A percentile compares a stretch with the other conserved stretches of the same genome.
These are phyloP conservation scores for Boletus rubroflammeus DNA, from an alignment of 768 basidiomycete species.

Conservation along the genomic window DNA sequence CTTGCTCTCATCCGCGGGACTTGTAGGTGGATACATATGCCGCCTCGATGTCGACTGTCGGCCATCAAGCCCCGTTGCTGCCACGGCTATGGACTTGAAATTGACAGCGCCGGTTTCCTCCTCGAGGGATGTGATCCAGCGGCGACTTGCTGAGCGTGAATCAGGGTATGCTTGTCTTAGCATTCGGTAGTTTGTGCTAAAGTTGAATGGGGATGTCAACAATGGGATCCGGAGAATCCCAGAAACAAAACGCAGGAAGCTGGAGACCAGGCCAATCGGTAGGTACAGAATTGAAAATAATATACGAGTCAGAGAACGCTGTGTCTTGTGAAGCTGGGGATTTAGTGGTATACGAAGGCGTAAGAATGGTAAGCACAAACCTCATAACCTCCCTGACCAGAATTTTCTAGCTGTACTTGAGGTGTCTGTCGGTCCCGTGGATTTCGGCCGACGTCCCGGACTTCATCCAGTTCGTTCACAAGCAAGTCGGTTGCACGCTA, in stretches of 20 bases:
- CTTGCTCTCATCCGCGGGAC: conserved; percentile 37
- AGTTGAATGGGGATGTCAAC: conserved; percentile 50
- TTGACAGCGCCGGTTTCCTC: conserved; percentile 79
- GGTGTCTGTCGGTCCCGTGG: neutral
- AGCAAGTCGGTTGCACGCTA: neutral
- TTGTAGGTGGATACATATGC: conserved; percentile 26
- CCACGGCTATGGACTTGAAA: conserved; percentile 39
- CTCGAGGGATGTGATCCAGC: conserved; percentile 78
- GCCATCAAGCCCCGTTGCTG: conserved; percentile 37
- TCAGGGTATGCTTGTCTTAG: conserved; percentile 35
- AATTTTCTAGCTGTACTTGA: neutral
- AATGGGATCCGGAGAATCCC: conserved; percentile 64
- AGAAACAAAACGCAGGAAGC: conserved; percentile 61
- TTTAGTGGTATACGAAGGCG: neutral
- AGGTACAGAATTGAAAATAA: conserved; percentile 45
- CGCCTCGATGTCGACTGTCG: conserved; percentile 44
- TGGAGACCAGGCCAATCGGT: conserved; percentile 47
- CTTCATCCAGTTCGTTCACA: neutral
- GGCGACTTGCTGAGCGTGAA: conserved; percentile 57
- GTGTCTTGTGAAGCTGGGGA: neutral
- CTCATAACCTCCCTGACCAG: conserved; percentile 2
- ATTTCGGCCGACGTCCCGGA: neutral
- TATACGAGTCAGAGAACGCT: conserved; percentile 6
- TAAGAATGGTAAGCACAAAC: neutral
- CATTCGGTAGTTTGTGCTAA: conserved; percentile 40